These are phyloP conservation scores for Lipomyces kockii DNA, from an alignment of 805 yeast genomes.

Conservation along the genomic window DNA sequence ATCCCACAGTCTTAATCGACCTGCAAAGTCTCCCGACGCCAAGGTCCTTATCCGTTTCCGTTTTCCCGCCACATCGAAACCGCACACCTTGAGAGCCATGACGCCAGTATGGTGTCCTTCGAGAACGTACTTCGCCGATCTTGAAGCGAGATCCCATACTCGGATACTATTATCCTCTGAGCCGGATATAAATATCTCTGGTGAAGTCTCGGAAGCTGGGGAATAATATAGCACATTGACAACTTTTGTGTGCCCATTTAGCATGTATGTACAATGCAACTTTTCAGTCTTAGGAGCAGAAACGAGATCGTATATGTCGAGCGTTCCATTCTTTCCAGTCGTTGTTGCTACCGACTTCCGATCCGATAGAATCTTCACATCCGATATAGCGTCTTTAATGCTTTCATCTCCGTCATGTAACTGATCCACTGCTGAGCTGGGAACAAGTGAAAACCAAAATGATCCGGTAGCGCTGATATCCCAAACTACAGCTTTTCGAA, in stretches of 20 bases:
- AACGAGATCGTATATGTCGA: slow-evolving; percentile 23
- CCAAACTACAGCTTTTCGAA: slow-evolving; percentile 30
- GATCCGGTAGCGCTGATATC: slow-evolving; percentile 4
- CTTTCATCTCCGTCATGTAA: slow-evolving; percentile 6
- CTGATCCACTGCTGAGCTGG: neutral
- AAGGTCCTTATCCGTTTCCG: slow-evolving; percentile 4
- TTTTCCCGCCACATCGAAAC: neutral
- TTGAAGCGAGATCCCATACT: slow-evolving; percentile 22
- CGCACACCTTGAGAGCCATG: slow-evolving; percentile 16
- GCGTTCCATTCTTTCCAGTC: slow-evolving; percentile 16
- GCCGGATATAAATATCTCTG: slow-evolving; percentile 26
- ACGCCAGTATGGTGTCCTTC: slow-evolving; percentile 29
- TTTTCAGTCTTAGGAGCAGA: neutral
- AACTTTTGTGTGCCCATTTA: slow-evolving; percentile 23
- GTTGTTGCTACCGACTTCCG: slow-evolving; percentile 15
- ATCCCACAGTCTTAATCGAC: slow-evolving; percentile 31
- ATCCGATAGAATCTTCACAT: slow-evolving; percentile 11
- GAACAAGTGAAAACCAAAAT: neutral
- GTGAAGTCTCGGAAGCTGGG: neutral
- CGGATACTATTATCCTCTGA: slow-evolving; percentile 27
- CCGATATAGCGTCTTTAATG: slow-evolving; percentile 21
- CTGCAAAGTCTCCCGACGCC: slow-evolving; percentile 31
- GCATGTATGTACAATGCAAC: slow-evolving; percentile 6
- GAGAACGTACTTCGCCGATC: slow-evolving; percentile 12
- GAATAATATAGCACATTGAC: slow-evolving; percentile 23